phyloP scores from a whole-genome alignment of 306 rosid species.

The Trichosanthes truncata region DNA sequence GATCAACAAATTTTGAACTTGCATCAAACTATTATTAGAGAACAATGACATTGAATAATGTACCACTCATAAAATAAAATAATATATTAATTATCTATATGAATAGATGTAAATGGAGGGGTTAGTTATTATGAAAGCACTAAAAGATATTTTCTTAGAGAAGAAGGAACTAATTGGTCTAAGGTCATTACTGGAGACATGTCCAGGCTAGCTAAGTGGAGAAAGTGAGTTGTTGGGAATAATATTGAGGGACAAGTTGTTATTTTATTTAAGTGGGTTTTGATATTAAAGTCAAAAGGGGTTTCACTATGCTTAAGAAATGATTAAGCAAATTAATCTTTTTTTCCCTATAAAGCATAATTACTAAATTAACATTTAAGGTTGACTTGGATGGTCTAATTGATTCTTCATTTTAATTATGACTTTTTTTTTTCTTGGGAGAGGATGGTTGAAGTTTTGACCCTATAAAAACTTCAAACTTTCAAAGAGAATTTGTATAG shows the following conservation, averaged over 20 bases:
- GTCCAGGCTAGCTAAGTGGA: not conserved
- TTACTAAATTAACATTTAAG: not conserved
- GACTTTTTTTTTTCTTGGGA: not conserved
- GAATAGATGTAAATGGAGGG: not conserved
- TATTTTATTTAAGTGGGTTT: not conserved
- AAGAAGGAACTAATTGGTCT: not conserved
- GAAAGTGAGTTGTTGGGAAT: not conserved
- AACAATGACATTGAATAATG: too few relatives aligned
- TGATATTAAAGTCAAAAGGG: not conserved
- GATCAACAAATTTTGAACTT: too few relatives aligned
- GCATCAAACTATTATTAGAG: too few relatives aligned
- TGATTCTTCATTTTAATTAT: not conserved
- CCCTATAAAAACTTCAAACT: not conserved
- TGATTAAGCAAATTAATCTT: not conserved
- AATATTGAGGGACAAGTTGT: not conserved
- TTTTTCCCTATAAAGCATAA: not conserved
- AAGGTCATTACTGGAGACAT: not conserved
- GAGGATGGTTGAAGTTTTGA: not conserved
- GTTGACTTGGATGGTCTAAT: not conserved
- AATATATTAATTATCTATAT: not conserved
- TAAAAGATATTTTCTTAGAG: not conserved
- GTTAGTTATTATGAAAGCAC: not conserved
- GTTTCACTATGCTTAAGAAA: not conserved
- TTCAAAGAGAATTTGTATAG: not conserved
- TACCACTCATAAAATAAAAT: too few relatives aligned